phyloP scores from a whole-genome alignment of 2,329 filamentous ascomycete species.

The Xylaria arbuscula region DNA sequence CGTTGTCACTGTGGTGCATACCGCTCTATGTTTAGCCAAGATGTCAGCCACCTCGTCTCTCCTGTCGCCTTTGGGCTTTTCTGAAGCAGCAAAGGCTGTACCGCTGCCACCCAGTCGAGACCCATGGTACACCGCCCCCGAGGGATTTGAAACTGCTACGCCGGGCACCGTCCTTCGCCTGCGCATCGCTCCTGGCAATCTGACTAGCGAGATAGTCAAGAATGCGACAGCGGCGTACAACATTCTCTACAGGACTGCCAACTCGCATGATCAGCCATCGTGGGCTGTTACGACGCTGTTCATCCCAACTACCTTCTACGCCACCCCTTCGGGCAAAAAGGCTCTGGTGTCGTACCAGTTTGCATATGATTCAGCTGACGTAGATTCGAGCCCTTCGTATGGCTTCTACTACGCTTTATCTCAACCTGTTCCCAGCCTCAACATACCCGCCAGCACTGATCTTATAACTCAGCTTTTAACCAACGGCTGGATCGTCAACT shows the following conservation, averaged over 20 bases:
- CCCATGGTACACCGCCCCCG: slow-evolving; percentile 50
- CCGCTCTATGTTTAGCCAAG: too few relatives aligned
- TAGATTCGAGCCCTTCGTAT: slow-evolving; percentile 55
- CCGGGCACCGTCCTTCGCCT: slow-evolving; percentile 49
- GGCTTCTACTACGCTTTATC: slow-evolving; percentile 31
- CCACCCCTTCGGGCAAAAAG: slow-evolving; percentile 12
- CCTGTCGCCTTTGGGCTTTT: neutral
- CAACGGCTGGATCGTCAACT: slow-evolving; percentile 60
- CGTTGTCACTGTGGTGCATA: neutral
- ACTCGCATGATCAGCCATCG: slow-evolving; percentile 49
- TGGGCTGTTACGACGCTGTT: slow-evolving; percentile 56
- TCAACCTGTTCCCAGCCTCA: slow-evolving; percentile 21
- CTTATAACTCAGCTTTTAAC: slow-evolving; percentile 52
- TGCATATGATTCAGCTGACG: slow-evolving; percentile 52
- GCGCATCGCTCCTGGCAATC: slow-evolving; percentile 45
- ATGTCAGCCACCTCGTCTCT: neutral
- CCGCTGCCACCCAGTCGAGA: slow-evolving; percentile 47
- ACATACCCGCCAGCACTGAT: slow-evolving; percentile 33
- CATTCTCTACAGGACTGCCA: slow-evolving; percentile 54
- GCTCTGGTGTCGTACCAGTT: slow-evolving; percentile 56
- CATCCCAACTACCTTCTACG: slow-evolving; percentile 22
- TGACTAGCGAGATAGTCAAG: slow-evolving; percentile 29
- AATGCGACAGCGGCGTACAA: slow-evolving; percentile 47
- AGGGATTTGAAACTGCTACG: slow-evolving; percentile 43
- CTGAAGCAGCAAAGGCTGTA: neutral